Evolutionary conservation across 2,329 filamentous ascomycete species (phyloP), one percentile per base, ranked within the genome.

Genomic region (Stachybotrys echinatus): DNA sequence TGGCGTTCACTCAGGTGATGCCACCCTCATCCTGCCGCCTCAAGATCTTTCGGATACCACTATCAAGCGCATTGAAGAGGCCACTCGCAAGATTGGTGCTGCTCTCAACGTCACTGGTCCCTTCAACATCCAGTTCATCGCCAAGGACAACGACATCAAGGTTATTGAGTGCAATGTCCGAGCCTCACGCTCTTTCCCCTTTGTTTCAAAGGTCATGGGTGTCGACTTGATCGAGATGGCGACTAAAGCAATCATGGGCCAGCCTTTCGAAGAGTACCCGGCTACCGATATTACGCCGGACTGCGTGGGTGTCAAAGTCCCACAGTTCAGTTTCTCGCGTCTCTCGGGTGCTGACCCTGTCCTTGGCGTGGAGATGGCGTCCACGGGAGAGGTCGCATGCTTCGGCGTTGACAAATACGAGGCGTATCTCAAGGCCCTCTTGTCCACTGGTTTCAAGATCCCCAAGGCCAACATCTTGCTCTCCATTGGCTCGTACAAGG

Each of bases 131-230:
- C 94, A 99, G 68, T 97, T 99, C 75, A 99, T 99, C 62, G 94
- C 94, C 62, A 97, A 97, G 76, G 92, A 97, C 69, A 97, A 97
- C 67, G 92, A 97, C 58, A 97, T 99, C 77, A 97, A 97, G 78
- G 94, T 99, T 58, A 99, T 99, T 56, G 94, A 99, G 74, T 97
- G 94, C 73, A 99, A 99, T 63, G 94, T 97, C 53, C 87, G 94
- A 55, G 94, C 94, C 17, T 96, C 94, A 43, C 83, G 94, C 57
- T 97, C 92, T 1, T 96, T 96, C 79, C 94, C 94, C 54, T 99
- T 99, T 65, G 92, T 97, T 17, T 96, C 92, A 56, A 99, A 99
- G 77, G 90, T 95, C 58, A 97, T 96, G 89, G 92, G 92, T 47
- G 89, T 96, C 48, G 92, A 99, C 65, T 79, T 99, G 55, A 96